Evolutionary conservation across 441 rosid genomes (phyloP).

Genomic region (Codiaeum variegatum): DNA sequence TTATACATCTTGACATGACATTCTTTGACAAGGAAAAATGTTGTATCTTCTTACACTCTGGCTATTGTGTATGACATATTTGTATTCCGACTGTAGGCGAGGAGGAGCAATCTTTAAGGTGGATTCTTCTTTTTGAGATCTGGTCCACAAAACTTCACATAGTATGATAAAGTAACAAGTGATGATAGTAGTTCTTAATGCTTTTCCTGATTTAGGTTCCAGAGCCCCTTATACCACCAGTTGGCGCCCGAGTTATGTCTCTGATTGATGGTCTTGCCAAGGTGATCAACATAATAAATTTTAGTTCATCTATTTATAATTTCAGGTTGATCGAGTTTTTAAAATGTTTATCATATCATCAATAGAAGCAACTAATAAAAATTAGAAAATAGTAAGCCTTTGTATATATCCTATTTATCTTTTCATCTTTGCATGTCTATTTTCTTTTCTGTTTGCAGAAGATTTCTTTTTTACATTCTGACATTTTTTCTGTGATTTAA

Average conservation of each 20-base stretch:
- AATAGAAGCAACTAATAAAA: background rate
- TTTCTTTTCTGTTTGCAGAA: background rate
- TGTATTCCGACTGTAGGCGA: constrained; percentile 44
- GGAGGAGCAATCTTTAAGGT: constrained; percentile 89
- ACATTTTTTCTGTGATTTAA: constrained; percentile 25
- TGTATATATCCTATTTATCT: background rate
- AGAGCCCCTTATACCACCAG: constrained; percentile 81
- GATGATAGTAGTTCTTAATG: constrained; percentile 14
- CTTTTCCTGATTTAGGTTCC: constrained; percentile 55
- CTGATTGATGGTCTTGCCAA: constrained; percentile 89
- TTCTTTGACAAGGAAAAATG: constrained; percentile 5
- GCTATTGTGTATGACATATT: constrained; percentile 14
- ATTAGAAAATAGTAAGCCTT: background rate
- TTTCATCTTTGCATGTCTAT: background rate
- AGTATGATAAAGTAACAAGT: constrained; percentile 11
- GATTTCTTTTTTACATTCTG: constrained; percentile 5
- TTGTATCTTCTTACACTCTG: background rate
- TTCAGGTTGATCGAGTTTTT: background rate
- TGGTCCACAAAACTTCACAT: constrained; percentile 23
- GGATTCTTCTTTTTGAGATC: constrained; percentile 20
- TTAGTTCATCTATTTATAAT: constrained; percentile 8
- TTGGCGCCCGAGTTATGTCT: constrained; percentile 92
- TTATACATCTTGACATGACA: constrained; percentile 16
- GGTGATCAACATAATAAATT: constrained; percentile 34
- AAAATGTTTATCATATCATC: constrained; percentile 5